Evolutionary conservation across 2,329 filamentous ascomycete species (phyloP).

Genomic region (Colletotrichum tanaceti): DNA sequence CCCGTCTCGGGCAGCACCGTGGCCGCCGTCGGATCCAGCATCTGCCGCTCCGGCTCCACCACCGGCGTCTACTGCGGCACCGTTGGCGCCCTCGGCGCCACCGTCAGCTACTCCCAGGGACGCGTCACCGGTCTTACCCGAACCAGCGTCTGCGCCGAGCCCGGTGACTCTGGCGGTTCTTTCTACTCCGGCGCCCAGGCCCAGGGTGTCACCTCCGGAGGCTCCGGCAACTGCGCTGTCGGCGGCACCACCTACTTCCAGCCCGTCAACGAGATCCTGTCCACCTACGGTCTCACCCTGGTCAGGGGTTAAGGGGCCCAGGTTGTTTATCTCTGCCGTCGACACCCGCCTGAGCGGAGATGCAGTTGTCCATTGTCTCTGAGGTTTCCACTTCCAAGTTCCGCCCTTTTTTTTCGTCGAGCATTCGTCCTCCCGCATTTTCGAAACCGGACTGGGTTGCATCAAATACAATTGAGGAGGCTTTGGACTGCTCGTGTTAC

Average conservation of each 20-base stretch:
- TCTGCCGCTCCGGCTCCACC: slow-evolving; percentile 57
- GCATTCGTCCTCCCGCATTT: too few species aligned
- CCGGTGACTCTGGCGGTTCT: slow-evolving; percentile 55
- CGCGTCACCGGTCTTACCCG: slow-evolving; percentile 54
- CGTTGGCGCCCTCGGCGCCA: slow-evolving; percentile 50
- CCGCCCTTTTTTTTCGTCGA: too few species aligned
- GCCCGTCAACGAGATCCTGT: slow-evolving; percentile 55
- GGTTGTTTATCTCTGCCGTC: too few species aligned
- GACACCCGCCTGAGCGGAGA: slow-evolving; percentile 4
- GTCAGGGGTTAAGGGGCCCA: too few species aligned
- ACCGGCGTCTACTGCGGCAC: slow-evolving; percentile 54
- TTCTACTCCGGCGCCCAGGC: slow-evolving; percentile 55
- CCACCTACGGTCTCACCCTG: slow-evolving; percentile 51
- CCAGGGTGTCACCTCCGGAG: slow-evolving; percentile 56
- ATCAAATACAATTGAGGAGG: not conserved
- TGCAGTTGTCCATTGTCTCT: not conserved
- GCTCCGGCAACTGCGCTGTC: slow-evolving; percentile 52
- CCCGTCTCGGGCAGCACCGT: slow-evolving; percentile 53
- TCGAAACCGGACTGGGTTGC: not conserved
- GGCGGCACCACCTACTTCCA: slow-evolving; percentile 56
- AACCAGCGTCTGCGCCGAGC: slow-evolving; percentile 55
- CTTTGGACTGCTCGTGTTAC: not conserved
- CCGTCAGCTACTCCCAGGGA: slow-evolving; percentile 54
- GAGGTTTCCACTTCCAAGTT: too few species aligned
- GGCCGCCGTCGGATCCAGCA: slow-evolving; percentile 49